phyloP scores from a whole-genome alignment of 106 monocot genomes.

The Ottelia alismoides region DNA sequence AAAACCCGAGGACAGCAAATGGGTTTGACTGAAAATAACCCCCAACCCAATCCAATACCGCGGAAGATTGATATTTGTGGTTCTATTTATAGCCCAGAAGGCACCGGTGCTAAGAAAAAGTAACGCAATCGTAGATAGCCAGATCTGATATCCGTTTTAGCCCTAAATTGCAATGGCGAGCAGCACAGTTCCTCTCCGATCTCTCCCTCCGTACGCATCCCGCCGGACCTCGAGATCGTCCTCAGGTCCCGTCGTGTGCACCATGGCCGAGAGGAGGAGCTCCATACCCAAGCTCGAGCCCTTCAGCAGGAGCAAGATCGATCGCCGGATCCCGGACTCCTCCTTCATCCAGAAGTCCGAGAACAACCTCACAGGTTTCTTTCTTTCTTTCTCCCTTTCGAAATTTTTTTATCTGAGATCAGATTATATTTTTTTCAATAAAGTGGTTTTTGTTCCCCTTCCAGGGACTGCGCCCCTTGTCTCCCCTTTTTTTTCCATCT shows the following conservation, averaged over 20 bases:
- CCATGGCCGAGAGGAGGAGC: conserved; percentile 17
- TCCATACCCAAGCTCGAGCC: conserved; percentile 62
- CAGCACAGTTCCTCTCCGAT: conserved; percentile 1
- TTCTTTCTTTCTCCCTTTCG: not conserved
- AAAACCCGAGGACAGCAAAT: no score
- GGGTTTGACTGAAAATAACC: no score
- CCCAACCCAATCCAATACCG: no score
- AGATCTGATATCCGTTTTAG: no score
- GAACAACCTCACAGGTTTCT: conserved; percentile 44
- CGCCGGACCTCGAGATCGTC: not conserved
- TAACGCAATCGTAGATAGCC: no score
- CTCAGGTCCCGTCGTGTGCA: conserved; percentile 3
- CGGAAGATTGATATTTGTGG: no score
- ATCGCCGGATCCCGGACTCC: conserved; percentile 30
- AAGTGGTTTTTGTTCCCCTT: no score
- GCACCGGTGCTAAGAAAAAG: no score
- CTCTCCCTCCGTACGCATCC: not conserved
- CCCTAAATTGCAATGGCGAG: conserved; percentile 1
- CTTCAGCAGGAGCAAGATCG: conserved; percentile 54
- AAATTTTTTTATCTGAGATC: no score
- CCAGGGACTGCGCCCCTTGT: no score
- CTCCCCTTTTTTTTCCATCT: not conserved
- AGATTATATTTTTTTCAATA: no score
- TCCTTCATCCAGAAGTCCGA: conserved; percentile 49
- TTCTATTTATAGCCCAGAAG: no score